A percentile compares a stretch with the other conserved stretches of the same genome.
Evolutionary conservation across 306 rosid genomes (phyloP).

Genomic region (Vigna unguiculata): DNA sequence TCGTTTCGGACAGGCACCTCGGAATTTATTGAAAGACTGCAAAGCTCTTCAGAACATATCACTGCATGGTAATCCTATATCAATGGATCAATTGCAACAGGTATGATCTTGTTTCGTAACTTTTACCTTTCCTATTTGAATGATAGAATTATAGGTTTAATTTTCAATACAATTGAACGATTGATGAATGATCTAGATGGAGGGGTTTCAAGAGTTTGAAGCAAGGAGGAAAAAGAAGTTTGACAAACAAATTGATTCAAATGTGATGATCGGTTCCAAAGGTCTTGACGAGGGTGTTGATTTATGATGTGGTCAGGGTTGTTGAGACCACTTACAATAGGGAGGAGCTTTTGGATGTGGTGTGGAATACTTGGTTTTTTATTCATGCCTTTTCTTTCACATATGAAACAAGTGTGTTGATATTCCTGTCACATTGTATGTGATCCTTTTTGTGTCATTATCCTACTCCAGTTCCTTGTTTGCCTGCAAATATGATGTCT

Average conservation of each 20-base stretch:
- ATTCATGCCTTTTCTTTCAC: constrained; percentile 33
- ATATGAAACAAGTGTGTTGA: constrained; percentile 18
- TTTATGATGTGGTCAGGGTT: constrained; percentile 50
- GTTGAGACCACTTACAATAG: constrained; percentile 11
- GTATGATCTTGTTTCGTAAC: constrained; percentile 47
- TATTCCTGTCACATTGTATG: constrained; percentile 40
- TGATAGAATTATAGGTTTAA: constrained; percentile 11
- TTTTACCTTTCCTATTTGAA: neutral
- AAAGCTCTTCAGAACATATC: constrained; percentile 89
- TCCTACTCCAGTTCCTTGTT: neutral
- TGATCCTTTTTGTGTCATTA: constrained; percentile 6
- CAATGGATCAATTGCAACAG: constrained; percentile 95
- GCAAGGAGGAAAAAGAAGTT: constrained; percentile 88
- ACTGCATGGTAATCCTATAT: constrained; percentile 89
- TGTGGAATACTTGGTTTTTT: constrained; percentile 23
- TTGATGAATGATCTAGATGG: constrained; percentile 61
- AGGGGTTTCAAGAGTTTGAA: constrained; percentile 95
- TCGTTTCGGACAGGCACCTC: constrained; percentile 67
- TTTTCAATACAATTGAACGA: constrained; percentile 37
- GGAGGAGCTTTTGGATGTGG: constrained; percentile 35
- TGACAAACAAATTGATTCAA: constrained; percentile 93
- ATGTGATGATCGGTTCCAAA: constrained; percentile 89
- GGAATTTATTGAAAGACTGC: constrained; percentile 81
- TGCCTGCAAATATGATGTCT: neutral
- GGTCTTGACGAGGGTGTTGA: constrained; percentile 98